These are phyloP conservation scores for Trypanosoma congolense DNA, from an alignment of 208 protist species.

Conservation along the genomic window DNA sequence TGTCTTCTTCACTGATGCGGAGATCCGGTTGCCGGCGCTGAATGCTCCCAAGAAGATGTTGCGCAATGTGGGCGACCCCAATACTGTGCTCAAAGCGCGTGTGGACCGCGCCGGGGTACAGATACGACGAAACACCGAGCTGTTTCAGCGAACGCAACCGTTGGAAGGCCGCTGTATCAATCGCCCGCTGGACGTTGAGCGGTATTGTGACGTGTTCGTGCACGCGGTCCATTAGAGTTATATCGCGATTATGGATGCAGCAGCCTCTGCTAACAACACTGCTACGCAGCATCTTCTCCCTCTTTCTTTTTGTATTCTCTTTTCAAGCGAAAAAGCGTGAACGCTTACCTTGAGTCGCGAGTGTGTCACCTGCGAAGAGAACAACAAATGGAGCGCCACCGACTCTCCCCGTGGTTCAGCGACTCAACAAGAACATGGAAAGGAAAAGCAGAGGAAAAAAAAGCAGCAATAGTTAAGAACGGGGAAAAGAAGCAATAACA, in stretches of 20 bases:
- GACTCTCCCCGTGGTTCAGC: too few relatives aligned
- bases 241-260: slow-evolving; percentile 33
- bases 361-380: too few relatives aligned
- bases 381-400: too few relatives aligned
- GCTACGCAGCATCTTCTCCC: too few relatives aligned
- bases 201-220: slow-evolving; percentile 84
- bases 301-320: too few relatives aligned
- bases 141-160: slow-evolving; percentile 93
- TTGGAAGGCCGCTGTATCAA: slow-evolving; percentile 96
- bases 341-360: too few relatives aligned
- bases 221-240: slow-evolving; percentile 72
- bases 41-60: slow-evolving; percentile 73
- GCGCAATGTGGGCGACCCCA: slow-evolving; percentile 91
- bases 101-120: slow-evolving; percentile 94
- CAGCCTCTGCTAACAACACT: too few relatives aligned
- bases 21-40: slow-evolving; percentile 88
- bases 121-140: slow-evolving; percentile 89
- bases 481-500: too few relatives aligned
- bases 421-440: too few relatives aligned
- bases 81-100: slow-evolving; percentile 97
- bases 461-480: too few relatives aligned
- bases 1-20: slow-evolving; percentile 78
- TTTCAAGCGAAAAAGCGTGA: too few relatives aligned
- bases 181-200: slow-evolving; percentile 52
- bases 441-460: too few relatives aligned